Base-by-base conservation (phyloP, 2,329 filamentous ascomycete genomes). In the Huntiella decipiens region DNA sequence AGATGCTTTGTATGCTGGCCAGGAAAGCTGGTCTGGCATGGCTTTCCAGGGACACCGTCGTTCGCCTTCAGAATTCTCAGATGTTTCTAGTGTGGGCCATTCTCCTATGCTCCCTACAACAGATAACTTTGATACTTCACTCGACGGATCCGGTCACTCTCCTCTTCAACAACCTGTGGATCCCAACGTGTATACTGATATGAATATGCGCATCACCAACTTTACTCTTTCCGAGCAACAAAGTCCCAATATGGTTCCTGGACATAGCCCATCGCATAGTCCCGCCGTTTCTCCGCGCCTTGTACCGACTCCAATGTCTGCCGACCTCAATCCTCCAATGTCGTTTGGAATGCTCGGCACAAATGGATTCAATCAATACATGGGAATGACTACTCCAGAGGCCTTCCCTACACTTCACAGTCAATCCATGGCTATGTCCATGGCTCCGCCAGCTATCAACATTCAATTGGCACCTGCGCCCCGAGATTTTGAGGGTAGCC, bases 401-500 rank as follows among this genome's bases (percentile, higher is more conserved):
- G 63, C 70, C 5, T 77, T 76, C 53, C 68, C 72, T 4, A 59
- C 64, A 28, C 59, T 75, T 11, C 58, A 58, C 32, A 47, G 43
- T 13, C 63, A 66, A 46, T 63, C 66, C 17, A 59, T 60, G n/a
- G 81, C 87, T 48, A 72, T 82, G 57, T 77, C 82, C 53, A 91
- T 93, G 79, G 81, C 80, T 3, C 83, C 87, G n/a, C 87, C 87
- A 0, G 83, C 87, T 44, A 95, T 95, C 61, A 93, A 91, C 57
- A 91, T 95, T 54, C 83, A 94, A 58, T 86, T 84, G 60, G 87
- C 86, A 12, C 87, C 87, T 17, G 6, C 74, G 81, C 54, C 53
- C 22, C 54, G 52, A 32, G 45, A 53, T 31, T 62, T 61, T 47
- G 57, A 60, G 40, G 43, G 46, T 74, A 74, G 55, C 71, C 73